These are phyloP conservation scores for Penicillium oxalicum DNA, from an alignment of 2,329 filamentous ascomycete species.

Conservation along the genomic window DNA sequence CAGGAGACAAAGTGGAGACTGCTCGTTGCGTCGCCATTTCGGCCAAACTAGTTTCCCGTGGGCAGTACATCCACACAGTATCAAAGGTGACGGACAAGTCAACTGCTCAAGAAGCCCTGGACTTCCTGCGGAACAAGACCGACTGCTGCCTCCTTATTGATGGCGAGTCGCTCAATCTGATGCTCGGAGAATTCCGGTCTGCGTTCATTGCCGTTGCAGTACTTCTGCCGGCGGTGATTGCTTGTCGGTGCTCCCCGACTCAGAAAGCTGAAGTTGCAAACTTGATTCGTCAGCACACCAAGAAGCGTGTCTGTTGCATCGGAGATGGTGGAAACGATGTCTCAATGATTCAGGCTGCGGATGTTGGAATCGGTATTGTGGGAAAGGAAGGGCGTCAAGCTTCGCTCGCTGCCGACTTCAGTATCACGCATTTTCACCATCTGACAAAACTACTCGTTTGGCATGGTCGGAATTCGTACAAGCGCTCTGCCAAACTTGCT, in stretches of 20 bases:
- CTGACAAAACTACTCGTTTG: slow-evolving; percentile 96
- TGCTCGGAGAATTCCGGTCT: slow-evolving; percentile 73
- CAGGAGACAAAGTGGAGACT: slow-evolving; percentile 96
- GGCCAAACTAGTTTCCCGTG: slow-evolving; percentile 85
- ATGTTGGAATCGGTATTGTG: slow-evolving; percentile 95
- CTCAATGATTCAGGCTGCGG: slow-evolving; percentile 97
- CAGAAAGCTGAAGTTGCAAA: slow-evolving; percentile 93
- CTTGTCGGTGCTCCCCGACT: slow-evolving; percentile 91
- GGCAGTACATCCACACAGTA: slow-evolving; percentile 94
- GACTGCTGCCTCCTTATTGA: slow-evolving; percentile 91
- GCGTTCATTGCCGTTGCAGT: slow-evolving; percentile 89
- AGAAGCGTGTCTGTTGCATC: slow-evolving; percentile 94
- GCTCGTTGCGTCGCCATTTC: slow-evolving; percentile 93
- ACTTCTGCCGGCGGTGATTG: slow-evolving; percentile 81
- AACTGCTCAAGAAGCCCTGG: slow-evolving; percentile 77
- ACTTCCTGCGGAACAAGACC: slow-evolving; percentile 77
- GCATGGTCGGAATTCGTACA: slow-evolving; percentile 97
- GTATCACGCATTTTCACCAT: slow-evolving; percentile 90
- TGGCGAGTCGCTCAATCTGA: slow-evolving; percentile 78
- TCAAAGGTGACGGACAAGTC: slow-evolving; percentile 77
- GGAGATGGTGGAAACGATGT: slow-evolving; percentile 98
- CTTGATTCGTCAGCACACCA: slow-evolving; percentile 84
- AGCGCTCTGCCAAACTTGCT: slow-evolving; percentile 86
- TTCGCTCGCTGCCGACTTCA: slow-evolving; percentile 91
- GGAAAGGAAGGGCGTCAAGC: slow-evolving; percentile 96